Evolutionary conservation across 768 basidiomycete species (phyloP), one percentile per base, ranked within the genome.

Genomic region (Chalciporus piperatus): DNA sequence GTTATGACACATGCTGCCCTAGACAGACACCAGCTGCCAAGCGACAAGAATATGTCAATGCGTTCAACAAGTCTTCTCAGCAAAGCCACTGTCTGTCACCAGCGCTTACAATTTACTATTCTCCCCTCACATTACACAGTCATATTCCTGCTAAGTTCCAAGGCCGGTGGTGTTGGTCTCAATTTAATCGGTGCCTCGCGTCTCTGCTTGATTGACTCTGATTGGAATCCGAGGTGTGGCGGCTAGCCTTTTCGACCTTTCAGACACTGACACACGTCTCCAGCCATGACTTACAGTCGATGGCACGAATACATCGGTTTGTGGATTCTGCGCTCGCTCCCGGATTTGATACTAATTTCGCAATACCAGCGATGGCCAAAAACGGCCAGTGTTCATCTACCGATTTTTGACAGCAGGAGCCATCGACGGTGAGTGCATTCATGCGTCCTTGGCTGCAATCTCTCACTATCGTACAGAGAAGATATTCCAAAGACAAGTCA

Each of bases 241-340:
- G 4, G 16, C 9, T 33, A 9, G 16, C 20, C 22, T 22, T 32
- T 23, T 27, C 20, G 44, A 23, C 28, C 25, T 38, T 49, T 44
- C n/a, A 33, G 35, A 25, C 22, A n/a, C 17, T 45, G n/a, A 48
- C 51, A 27, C 49, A 25, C 27, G 0, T 23, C 42, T 30, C 19
- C 49, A 92, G 89, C 60, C 89, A 89, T 60, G 97, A 99, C 71
- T 69, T 94, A 16, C 97, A 99, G 69, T 87, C 97, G 2, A 98
- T 98, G 96, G 96, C 94, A 46, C 83, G 96, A 44, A 96, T 95
- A 64, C 92, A 96, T 70, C 81, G 92, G 92, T 92, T 54, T 41
- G 72, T 58, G 41, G 19, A 28, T 6, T 52, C 20, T 47, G 37
- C 35, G 5, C 9, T 33, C 14, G 7, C 4, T 35, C 23, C n/a